Evolutionary conservation across 176 grass and related monocot genomes (phyloP), one percentile per base, ranked within the genome.

Genomic region (Rhynchospora breviuscula): DNA sequence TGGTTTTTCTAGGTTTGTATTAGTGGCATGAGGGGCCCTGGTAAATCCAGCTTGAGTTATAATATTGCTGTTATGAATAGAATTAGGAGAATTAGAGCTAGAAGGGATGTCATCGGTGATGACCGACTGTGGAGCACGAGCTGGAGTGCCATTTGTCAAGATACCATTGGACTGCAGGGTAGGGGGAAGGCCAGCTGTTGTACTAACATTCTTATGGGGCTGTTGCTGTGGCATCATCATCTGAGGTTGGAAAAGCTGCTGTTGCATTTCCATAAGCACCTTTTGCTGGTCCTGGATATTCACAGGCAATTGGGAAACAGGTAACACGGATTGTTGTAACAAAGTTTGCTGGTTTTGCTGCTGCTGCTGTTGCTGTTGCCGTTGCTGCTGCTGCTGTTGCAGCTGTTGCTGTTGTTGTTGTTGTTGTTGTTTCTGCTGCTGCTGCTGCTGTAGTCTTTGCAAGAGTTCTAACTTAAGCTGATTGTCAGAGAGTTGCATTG

Each of bases 61-160:
- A 85, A 91, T 86, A 53, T 78, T 88, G 51, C 86, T 86, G 45
- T 92, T 96, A 83, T 88, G 90, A 83, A 79, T 87, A 62, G 91
- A 93, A 57, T 57, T 78, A 47, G 89, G 91, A 81, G 97, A 92
- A 79, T 91, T 96, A 43, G 91, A 99, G 79, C 91, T 93, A 83
- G 93, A 95, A 74, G 91, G 97, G 10, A 93, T 70, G 80, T 99
- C 93, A 58, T 99, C 96, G 26, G 91, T 89, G 85, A 99, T 67
- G 26, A 81, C 96, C 67, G 96, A 99, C 65, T 91, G 96, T 88
- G 96, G 71, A 57, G 88, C 90, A 45, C 81, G 88, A 0, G 56
- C 67, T 51, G 83, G 29, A 40, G 84, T 88, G 78, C 90, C 88
- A 88, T 47, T 76, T 89, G 86, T 86, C 19, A 88, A 59, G 35